Base-by-base conservation (phyloP, 2,329 filamentous ascomycete genomes). In the Aspergillus jensenii region DNA sequence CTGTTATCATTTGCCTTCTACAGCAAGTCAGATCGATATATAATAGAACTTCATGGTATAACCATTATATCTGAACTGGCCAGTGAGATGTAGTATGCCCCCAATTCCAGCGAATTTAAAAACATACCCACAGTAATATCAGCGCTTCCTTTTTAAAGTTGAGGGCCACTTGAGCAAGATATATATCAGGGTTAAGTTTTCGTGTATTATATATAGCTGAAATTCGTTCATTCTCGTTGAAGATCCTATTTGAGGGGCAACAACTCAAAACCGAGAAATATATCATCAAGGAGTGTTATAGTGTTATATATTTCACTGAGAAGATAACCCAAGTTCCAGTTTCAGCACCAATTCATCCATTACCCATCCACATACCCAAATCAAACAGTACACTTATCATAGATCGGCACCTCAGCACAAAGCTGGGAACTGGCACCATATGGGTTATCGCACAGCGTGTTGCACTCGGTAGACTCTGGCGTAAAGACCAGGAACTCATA, bases 401-500 rank as follows among this genome's bases (percentile, higher is more conserved):
- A 65, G 43, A 74, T 55, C 4, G 62, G 65, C 11, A 76, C 73
- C 65, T 76, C 74, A 2, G 65, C 58, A 58, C 74, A 76, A 19
- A 76, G 64, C n/a, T 70, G 51, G 15, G 67, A 56, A 12, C 71
- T 59, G 6, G 68, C 66, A 17, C 67, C 67, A 25, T 62, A 70
- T 4, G 65, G 66, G 41, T 76, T 67, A 55, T 74, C 64, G 57
- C 74, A 76, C 19, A 73, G 68, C 3, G 68, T 71, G 44, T 76
- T 64, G 60, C 74, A 76, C 54, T 58, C 60, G 4, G 72, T 75
- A 12, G 66, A 64, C 61, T 73, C 68, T 0, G 72, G 70, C 3
- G 70, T 70, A 49, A 76, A 76, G 31, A 76, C 74, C 47, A 76
- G 62, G 64, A 74, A 76, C 64, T 75, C 60, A 56, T 73, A 76